Conservation (phyloP, 2,329 filamentous ascomycete genomes). For the Aureobasidium zeae region DNA sequence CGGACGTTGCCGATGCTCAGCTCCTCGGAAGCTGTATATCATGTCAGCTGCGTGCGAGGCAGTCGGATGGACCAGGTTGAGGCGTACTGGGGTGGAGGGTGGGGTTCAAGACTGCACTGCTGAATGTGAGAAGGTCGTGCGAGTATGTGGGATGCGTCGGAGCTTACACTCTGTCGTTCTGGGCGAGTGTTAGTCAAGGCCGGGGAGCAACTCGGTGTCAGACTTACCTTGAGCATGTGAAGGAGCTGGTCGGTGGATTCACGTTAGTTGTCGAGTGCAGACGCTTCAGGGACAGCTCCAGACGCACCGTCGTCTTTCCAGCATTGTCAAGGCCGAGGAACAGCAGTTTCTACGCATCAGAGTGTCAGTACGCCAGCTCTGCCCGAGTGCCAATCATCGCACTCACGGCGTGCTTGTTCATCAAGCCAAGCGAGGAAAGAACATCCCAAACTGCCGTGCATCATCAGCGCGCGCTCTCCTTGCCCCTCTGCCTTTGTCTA, state of each 20-base stretch:
- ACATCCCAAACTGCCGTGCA: conserved; percentile 67
- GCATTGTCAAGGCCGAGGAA: conserved; percentile 92
- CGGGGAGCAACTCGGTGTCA: neutral
- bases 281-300: neutral
- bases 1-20: conserved; percentile 70
- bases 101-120: conserved; percentile 67
- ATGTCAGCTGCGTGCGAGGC: conserved; percentile 4
- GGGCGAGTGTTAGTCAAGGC: neutral
- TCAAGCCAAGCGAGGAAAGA: conserved; percentile 73
- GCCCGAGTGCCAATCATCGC: neutral
- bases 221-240: conserved; percentile 84
- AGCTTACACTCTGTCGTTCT: conserved; percentile 67
- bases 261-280: conserved; percentile 7
- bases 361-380: neutral
- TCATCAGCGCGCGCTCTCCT: conserved; percentile 16
- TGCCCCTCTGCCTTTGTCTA: too few relatives aligned
- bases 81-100: conserved; percentile 80
- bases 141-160: neutral
- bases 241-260: conserved; percentile 44
- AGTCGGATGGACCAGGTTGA: neutral
- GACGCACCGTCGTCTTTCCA: conserved; percentile 67
- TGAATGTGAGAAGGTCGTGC: conserved; percentile 2
- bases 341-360: conserved; percentile 55
- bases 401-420: conserved; percentile 74
- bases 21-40: conserved; percentile 68